Evolutionary conservation across 2,329 filamentous ascomycete genomes (phyloP), one percentile per base, ranked within the genome.

Genomic region (Pseudodiploospora longispora): DNA sequence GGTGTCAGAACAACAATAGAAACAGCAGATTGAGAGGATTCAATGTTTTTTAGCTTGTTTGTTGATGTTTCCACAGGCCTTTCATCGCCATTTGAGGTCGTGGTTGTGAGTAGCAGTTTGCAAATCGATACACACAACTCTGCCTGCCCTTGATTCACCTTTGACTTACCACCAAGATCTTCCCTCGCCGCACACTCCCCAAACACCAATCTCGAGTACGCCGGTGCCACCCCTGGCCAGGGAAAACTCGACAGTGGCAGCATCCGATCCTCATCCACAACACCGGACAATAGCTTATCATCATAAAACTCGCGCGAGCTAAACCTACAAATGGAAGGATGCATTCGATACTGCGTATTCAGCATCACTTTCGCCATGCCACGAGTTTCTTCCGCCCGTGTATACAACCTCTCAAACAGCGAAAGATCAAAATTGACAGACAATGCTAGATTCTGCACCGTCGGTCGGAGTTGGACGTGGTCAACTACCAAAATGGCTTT

Each of bases 381-480:
- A 30, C 2, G 30, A 10, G 3, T 33, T 0, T 6, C 0, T 29
- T 3, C 47, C 41, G 44, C 35, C 34, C 27, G 40, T 31, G 37
- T 53, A 44, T 69, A 70, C 2, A 69, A 54, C 8, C 66, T 55
- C 45, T 72, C 67, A 46, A 72, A 71, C 1, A 71, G 52, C 0
- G 66, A 70, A 2, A 70, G 52, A 28, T 71, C 64, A 46, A 62
- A 69, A 1, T 57, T 61, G 4, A 64, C 47, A 0, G 58, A 48
- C 6, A 58, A 47, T 1, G 66, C 58, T 34, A 63, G 58, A 32
- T 62, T 52, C 36, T 64, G 57, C 7, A 71, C 63, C 0, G 65
- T 71, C 0, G 69, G 66, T 10, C 67, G 59, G 4, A 72, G 61
- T 47, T 73, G 68, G 1, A 70, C 66, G 50, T 72, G 68, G 40